Evolutionary conservation across 306 rosid species (phyloP).

Genomic region (Acmispon strigosus): DNA sequence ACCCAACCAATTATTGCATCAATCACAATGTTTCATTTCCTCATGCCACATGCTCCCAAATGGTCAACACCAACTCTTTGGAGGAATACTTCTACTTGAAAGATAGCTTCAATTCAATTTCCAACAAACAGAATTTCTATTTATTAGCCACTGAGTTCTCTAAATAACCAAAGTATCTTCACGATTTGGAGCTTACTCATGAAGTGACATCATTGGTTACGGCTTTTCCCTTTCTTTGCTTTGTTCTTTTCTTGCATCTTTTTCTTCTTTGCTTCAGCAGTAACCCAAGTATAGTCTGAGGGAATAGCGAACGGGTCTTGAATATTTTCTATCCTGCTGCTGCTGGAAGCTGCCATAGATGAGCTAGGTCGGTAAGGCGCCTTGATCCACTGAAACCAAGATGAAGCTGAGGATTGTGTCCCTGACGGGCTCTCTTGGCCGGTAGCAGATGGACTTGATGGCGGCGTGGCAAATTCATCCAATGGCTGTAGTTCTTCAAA

Average conservation of each 20-base stretch:
- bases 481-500: slow-evolving; percentile 79
- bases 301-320: slow-evolving; percentile 91
- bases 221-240: slow-evolving; percentile 76
- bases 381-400: slow-evolving; percentile 99
- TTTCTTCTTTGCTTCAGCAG: slow-evolving; percentile 79
- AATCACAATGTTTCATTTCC: slow-evolving; percentile 29
- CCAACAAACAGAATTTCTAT: slow-evolving; percentile 20
- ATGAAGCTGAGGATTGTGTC: slow-evolving; percentile 40
- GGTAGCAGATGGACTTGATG: slow-evolving; percentile 64
- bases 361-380: slow-evolving; percentile 75
- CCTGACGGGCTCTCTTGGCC: slow-evolving; percentile 62
- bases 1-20: slow-evolving; percentile 20
- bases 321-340: slow-evolving; percentile 71
- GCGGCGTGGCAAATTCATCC: slow-evolving; percentile 85
- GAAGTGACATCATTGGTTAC: slow-evolving; percentile 29
- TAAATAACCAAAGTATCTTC: slow-evolving; percentile 27
- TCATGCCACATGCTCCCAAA: slow-evolving; percentile 1
- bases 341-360: slow-evolving; percentile 50
- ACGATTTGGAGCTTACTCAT: slow-evolving; percentile 15
- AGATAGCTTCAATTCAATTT: slow-evolving; percentile 10
- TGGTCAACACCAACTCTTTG: slow-evolving; percentile 1
- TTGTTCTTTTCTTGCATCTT: slow-evolving; percentile 92
- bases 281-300: slow-evolving; percentile 73
- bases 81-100: background rate
- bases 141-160: slow-evolving; percentile 26